Base-by-base conservation (phyloP, 176 grass and related monocot species). In the Zizania latifolia region DNA sequence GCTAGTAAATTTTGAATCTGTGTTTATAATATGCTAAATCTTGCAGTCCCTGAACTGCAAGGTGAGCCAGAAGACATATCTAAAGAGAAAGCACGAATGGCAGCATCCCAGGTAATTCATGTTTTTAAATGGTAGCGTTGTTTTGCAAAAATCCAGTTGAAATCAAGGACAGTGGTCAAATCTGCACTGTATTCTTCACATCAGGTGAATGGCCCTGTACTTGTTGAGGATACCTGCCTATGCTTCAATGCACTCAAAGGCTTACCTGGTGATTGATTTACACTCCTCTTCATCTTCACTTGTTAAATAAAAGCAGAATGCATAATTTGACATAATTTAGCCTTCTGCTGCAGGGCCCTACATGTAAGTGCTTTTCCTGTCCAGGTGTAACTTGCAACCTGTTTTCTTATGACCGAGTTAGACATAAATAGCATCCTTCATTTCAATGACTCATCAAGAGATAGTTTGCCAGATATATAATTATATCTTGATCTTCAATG, bases 221-320 rank as follows among this genome's bases (percentile, higher is more conserved):
- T 99, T 34, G 95, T 94, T 36, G 95, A 99, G 85, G 95, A 99
- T 63, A 99, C 95, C 15, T 94, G 95, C 76, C 72, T 99, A 43
- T 99, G 95, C 77, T 99, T 99, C 75, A 94, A 99, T 90, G 91
- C 95, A 77, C 86, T 94, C 56, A 89, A 99, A 38, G 91, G 91
- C 28, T 78, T 99, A 68, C 95, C 95, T 90, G 95, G 94, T 97
- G 69, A 68, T 40, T 78, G 2, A 58, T 78, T 56, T 83, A 58
- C 22, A 21, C 37, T 72, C 12, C 85, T 79, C 12, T 71, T 82
- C 27, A 16, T 58, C 15, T 80, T 75, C 24, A 65, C 17, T 31
- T 70, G 43, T 72, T 78, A 31, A 59, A 58, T 77, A 38, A 38
- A 55, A 74, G 70, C 78, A 54, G 21, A 57, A 57, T 71, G 15